phyloP scores from a whole-genome alignment of 306 rosid genomes.

The Lupinus albus region DNA sequence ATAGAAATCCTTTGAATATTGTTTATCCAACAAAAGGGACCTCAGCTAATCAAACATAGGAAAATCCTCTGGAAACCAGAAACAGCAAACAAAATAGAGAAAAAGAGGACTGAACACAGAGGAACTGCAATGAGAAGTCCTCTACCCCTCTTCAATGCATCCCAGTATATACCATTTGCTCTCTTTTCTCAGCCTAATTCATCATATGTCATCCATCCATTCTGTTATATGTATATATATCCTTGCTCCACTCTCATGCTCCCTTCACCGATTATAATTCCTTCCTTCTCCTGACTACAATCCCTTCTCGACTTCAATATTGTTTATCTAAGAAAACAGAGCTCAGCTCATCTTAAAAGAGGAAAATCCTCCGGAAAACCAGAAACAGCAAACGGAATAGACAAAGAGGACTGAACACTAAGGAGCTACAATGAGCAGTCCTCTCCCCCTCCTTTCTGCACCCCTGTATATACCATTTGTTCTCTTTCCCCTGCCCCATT shows the following conservation, averaged over 20 bases:
- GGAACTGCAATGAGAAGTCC: slow-evolving; percentile 1
- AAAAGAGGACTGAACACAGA: background rate
- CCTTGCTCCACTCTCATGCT: too few relatives aligned
- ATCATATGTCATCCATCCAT: background rate
- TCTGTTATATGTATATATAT: too few relatives aligned
- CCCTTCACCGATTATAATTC: too few relatives aligned
- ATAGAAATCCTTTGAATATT: slow-evolving; percentile 2
- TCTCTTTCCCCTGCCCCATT: background rate
- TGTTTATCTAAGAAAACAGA: slow-evolving; percentile 12
- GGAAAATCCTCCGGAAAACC: slow-evolving; percentile 17
- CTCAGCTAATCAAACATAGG: background rate
- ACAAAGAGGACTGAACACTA: background rate
- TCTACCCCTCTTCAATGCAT: background rate
- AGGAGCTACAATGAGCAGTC: slow-evolving; percentile 1
- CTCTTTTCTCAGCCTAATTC: background rate
- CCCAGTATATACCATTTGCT: background rate
- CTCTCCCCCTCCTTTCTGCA: background rate
- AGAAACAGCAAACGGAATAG: background rate
- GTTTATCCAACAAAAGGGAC: slow-evolving; percentile 10
- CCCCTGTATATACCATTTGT: background rate
- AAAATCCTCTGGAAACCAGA: slow-evolving; percentile 23
- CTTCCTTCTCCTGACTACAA: too few relatives aligned
- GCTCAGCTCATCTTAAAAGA: background rate
- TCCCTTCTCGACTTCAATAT: background rate
- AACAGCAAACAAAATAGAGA: background rate